Base-by-base conservation (phyloP, 306 rosid species). In the Lupinus albus region DNA sequence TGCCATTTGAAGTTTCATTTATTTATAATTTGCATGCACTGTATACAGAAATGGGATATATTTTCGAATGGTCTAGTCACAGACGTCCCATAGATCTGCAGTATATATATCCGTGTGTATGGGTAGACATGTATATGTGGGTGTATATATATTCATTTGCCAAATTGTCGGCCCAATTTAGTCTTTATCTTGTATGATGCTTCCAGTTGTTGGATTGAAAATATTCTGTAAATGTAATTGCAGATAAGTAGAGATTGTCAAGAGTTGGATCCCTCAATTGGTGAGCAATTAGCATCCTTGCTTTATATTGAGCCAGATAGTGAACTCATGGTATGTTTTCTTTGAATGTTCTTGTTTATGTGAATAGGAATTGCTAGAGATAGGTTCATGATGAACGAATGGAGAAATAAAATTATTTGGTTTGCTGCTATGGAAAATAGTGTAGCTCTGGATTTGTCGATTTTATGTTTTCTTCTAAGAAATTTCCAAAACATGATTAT, bases 171-270 rank as follows among this genome's bases (percentile, higher is more conserved):
- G 4, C 61, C 20, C 33, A 6, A 25, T 62, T 73, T 11, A 18
- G n/a, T 21, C 13, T 46, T 46, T 48, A 58, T 64, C 44, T 47
- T 55, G 45, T 69, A 63, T 68, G 76, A 47, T 13, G 9, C 73
- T 17, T 44, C 45, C 14, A 11, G 4, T 25, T 1, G 30, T 53
- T 52, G 11, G 5, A 28, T 51, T 67, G 20, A 12, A 25, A 70
- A 76, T 44, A 48, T 63, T 80, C 46, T 6, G 64, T 30, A 41
- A 56, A 11, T 25, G 25, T 62, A 53, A 47, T 67, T 82, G 89
- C 95, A 94, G 99, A 94, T 94, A 78, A 94, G 99, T 76, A 94
- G 99, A 88, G 99, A 94, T 79, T 94, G 99, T 72, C 99, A 94
- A 79, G 99, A 94, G 87, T 81, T 94, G 55, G 99, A 94, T 72